Percentiles rank a stretch among this genome's conserved stretches.
Conservation (phyloP, 208 protist species). For the Phytomonas sp. region DNA sequence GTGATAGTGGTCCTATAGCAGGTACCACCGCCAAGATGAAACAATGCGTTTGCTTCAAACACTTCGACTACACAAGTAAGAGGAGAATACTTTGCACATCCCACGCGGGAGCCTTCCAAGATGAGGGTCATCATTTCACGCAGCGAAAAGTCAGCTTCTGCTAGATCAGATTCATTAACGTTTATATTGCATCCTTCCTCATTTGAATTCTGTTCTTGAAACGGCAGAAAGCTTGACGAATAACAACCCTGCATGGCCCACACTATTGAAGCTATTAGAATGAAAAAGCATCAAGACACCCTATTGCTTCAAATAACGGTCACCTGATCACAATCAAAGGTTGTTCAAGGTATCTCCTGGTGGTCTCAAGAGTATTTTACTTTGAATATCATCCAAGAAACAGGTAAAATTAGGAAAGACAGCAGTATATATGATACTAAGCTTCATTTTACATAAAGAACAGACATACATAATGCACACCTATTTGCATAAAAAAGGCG, state of each 20-base stretch:
- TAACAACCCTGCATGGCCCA: neutral
- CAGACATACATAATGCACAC: neutral
- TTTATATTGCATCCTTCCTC: neutral
- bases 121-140: slow-evolving; percentile 16
- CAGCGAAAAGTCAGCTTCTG: neutral
- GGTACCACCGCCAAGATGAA: neutral
- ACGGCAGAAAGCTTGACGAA: neutral
- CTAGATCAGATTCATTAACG: neutral
- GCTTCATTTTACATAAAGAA: slow-evolving; percentile 1
- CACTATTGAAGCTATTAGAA: neutral
- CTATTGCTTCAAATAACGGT: neutral
- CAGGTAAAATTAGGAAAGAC: neutral
- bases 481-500: neutral
- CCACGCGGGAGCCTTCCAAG: slow-evolving; percentile 17
- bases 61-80: slow-evolving; percentile 37
- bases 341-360: neutral
- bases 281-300: neutral
- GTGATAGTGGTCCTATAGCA: neutral
- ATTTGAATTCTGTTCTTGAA: neutral
- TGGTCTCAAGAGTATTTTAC: neutral
- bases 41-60: slow-evolving; percentile 32
- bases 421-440: neutral
- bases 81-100: slow-evolving; percentile 31
- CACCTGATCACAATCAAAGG: neutral
- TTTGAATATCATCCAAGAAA: neutral